Base-by-base conservation (phyloP, 805 yeast genomes). In the Metschnikowia koreensis region DNA sequence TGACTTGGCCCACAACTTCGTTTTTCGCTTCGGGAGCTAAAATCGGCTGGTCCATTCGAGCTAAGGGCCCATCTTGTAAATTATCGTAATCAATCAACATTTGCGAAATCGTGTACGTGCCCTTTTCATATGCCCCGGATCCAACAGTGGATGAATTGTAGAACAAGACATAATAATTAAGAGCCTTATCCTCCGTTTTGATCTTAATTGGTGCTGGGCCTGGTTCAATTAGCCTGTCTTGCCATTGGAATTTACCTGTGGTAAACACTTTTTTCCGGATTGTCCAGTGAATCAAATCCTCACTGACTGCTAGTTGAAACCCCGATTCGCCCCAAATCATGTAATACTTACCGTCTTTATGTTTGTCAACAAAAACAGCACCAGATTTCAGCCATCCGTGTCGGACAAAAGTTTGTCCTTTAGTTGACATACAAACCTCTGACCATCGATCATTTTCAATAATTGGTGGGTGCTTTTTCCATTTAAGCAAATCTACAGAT, bases 301-400 rank as follows among this genome's bases (percentile, higher is more conserved):
- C 57, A 9, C 73, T 67, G 29, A 57, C 63, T 4, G 76, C 77
- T 54, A 74, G 61, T 53, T 71, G 68, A 50, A 74, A 64, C 36
- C 66, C 66, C 10, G 69, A 63, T 56, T 74, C 78, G 22, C 78
- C 78, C 75, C 75, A 74, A 22, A 74, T 65, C 78, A 74, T 74
- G 54, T 72, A 71, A 52, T 68, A 73, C 38, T 63, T 60, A 4
- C 75, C 75, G 52, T 70, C 71, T 15, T 53, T 51, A 44, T 62
- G 60, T 33, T 47, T 41, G 38, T 73, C 73, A 7, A 65, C 65
- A 52, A 74, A 70, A 1, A 74, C 56, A 2, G 77, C 76, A 1
- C 76, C 78, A 15, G 71, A 66, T 56, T 74, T 74, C 71, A 68
- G 73, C 77, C 77, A 73, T 27, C 62, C 65, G 27, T 60, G 47